Base-by-base conservation (phyloP, 129 eudicot species). In the Escallonia herrerae region DNA sequence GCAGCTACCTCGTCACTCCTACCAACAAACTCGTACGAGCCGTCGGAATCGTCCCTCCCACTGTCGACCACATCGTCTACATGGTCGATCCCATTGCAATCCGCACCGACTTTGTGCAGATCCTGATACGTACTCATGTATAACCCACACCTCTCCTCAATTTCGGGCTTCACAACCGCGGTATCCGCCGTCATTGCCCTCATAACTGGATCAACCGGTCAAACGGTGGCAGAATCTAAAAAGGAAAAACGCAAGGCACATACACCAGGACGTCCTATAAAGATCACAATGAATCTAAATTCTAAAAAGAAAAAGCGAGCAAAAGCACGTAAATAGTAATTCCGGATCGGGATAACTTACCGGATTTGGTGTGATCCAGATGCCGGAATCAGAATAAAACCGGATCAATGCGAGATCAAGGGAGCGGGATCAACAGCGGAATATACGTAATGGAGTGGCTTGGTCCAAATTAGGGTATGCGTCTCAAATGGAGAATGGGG, bases 131-230 rank as follows among this genome's bases (percentile, higher is more conserved):
- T 62, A 71, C 64, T 73, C 80, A 43, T 42, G 59, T 58, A 73
- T 49, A 22, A 43, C 39, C 63, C 74, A 58, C 69, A 70, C 79
- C 66, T 60, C 41, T 77, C 80, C 74, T 75, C 82, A 72, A 57
- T 72, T 62, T 60, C 77, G 33, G 22, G 64, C 83, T 63, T 73
- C 59, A 33, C 67, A 54, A 62, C 85, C 64, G 70, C 86, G 40
- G 69, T 70, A 61, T 66, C 89, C 57, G 78, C 80, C 83, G 77
- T 77, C 78, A 79, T 77, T 76, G 59, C 47, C 51, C 58, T 5
- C 71, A 11, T n/a, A 22, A 22, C 33, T 22, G 33, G 33, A 22
- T 22, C 33, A 44, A 43, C 8, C 33, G 52, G 40, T 42, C 40
- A 64, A 72, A 58, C 62, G 72, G 69, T 64, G 78, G 15, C 70